Base-by-base conservation (phyloP, 2,329 filamentous ascomycete species). In the Exutisphaerella laricina region DNA sequence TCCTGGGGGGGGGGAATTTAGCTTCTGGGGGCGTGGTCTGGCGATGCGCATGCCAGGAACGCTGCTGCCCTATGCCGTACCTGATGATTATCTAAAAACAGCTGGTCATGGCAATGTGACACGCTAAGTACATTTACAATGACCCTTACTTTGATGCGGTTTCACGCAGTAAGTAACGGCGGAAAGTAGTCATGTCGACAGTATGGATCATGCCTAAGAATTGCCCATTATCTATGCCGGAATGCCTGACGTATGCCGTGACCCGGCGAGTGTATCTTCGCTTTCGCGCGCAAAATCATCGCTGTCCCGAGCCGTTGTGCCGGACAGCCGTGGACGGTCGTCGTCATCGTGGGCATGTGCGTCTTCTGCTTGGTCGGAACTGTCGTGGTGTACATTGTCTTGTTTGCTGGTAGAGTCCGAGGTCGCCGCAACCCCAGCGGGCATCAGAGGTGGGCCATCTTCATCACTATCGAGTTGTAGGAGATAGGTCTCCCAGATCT, bases 401-500 rank as follows among this genome's bases (percentile, higher is more conserved):
- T n/a, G n/a, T n/a, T 21, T 42, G 39, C 18, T 41, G 20, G 12
- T 44, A 16, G 44, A 14, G 13, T 49, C 46, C 9, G 48, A 32
- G n/a, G 50, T 54, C 10, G 57, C 58, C 4, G 51, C 49, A 2
- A 61, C 47, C 29, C 59, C 60, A 4, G 56, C 53, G 3, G 61
- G 58, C 47, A 63, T 54, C 14, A 58, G 46, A 2, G 57, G 58
- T 17, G 58, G 58, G 4, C 72, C 87, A 53, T 94, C 88, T 46
- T 97, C 90, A 58, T 95, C 90, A 6, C 88, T 85, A 62, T 98
- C 92, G 31, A 98, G 74, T 64, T 96, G 92, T 76, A 97, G 83
- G 39, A 98, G 74, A 71, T 95, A 98, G 0, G 92, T 97, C 69
- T 98, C 92, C 92, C 92, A 98, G 50, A 97, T 83, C 68, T 98